Percentiles rank a stretch among this genome's conserved stretches.
These are phyloP conservation scores for Zymoseptoria crescenta DNA, from an alignment of 2,329 filamentous ascomycete genomes.

Conservation along the genomic window DNA sequence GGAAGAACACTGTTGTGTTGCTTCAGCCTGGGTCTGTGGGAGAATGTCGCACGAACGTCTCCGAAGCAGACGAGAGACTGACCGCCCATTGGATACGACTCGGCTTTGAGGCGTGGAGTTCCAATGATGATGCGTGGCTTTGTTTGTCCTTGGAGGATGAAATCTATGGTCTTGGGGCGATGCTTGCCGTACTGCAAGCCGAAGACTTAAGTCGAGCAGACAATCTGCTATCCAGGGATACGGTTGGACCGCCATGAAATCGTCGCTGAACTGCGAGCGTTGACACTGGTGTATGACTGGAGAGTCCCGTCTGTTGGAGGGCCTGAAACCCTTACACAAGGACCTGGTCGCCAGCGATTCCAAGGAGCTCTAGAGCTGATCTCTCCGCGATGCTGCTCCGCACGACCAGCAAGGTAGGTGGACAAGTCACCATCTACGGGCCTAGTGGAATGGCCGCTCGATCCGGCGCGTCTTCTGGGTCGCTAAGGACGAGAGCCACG, in stretches of 20 bases:
- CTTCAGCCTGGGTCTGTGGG: slow-evolving; percentile 13
- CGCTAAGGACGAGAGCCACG: background rate
- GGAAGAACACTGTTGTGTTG: slow-evolving; percentile 7
- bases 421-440: background rate
- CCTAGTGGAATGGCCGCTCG: background rate
- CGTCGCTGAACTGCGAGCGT: background rate
- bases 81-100: slow-evolving; percentile 14
- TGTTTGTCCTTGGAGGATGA: slow-evolving; percentile 8
- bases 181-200: background rate
- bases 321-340: no score
- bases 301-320: background rate
- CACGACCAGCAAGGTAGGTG: background rate
- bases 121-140: slow-evolving; percentile 17
- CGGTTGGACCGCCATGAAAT: background rate
- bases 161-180: background rate
- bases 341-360: no score
- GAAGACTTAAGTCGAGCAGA: background rate
- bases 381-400: background rate
- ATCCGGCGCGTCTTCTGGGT: background rate
- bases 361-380: background rate
- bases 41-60: background rate
- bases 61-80: slow-evolving; percentile 12
- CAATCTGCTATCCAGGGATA: background rate
- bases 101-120: slow-evolving; percentile 15
- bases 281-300: background rate